Evolutionary conservation across 345 rosid species (phyloP).

Genomic region (Citrus cavaleriei): DNA sequence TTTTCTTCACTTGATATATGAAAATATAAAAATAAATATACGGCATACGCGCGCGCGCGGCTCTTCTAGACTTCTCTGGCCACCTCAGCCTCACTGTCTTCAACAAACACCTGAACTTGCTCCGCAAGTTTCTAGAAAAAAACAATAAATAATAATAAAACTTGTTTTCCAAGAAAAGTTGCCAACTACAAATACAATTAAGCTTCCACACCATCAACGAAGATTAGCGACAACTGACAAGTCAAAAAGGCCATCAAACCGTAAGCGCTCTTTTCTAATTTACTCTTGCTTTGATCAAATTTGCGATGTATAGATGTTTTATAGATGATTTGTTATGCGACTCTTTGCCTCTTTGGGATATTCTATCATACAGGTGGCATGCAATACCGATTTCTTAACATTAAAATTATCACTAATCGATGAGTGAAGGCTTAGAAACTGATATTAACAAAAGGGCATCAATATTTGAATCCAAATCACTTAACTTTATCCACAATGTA

Average conservation of each 20-base stretch:
- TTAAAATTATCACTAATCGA: no score
- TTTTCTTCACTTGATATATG: no score
- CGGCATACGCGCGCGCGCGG: no score
- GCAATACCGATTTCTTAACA: neutral
- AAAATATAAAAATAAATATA: no score
- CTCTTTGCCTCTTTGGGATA: neutral
- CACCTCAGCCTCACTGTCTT: no score
- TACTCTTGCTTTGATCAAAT: neutral
- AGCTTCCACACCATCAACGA: neutral
- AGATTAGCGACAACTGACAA: neutral
- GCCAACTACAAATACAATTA: neutral
- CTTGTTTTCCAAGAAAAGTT: neutral
- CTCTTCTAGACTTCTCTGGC: no score
- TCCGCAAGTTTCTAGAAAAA: no score
- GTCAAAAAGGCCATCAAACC: neutral
- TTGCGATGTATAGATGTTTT: neutral
- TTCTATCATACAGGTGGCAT: neutral
- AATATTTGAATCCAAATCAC: neutral
- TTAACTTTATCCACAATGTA: neutral
- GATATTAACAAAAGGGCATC: neutral
- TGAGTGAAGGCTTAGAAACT: neutral
- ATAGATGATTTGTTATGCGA: neutral
- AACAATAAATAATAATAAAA: no score
- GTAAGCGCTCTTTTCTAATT: neutral
- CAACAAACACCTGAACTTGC: no score